Evolutionary conservation across 2,329 filamentous ascomycete genomes (phyloP).

Genomic region (Ophiostoma fasciatum): DNA sequence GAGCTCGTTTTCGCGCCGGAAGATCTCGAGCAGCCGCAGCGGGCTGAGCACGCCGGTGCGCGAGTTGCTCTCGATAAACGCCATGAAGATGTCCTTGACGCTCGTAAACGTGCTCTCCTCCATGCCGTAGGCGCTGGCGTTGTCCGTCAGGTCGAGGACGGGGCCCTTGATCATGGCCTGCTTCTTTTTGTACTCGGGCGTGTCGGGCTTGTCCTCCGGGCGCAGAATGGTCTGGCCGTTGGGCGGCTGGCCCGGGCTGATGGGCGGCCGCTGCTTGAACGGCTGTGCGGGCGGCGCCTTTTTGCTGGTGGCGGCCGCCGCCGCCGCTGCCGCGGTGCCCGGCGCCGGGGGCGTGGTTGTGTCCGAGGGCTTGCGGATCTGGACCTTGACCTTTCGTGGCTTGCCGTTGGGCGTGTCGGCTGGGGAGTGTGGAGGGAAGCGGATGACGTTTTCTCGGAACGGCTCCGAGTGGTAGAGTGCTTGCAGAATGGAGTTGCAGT

Average conservation of each 20-base stretch:
- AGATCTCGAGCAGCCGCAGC: slow-evolving; percentile 81
- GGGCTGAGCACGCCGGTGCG: slow-evolving; percentile 85
- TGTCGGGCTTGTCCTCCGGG: slow-evolving; percentile 86
- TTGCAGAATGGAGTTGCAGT: slow-evolving; percentile 97
- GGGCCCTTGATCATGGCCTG: slow-evolving; percentile 79
- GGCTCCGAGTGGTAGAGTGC: slow-evolving; percentile 90
- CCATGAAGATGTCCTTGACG: slow-evolving; percentile 90
- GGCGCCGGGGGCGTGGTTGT: slow-evolving; percentile 11
- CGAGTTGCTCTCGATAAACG: slow-evolving; percentile 65
- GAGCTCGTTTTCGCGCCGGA: slow-evolving; percentile 92
- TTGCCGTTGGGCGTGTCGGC: slow-evolving; percentile 52
- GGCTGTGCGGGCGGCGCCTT: slow-evolving; percentile 42
- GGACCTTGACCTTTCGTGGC: slow-evolving; percentile 41
- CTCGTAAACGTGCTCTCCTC: slow-evolving; percentile 88
- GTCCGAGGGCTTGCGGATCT: slow-evolving; percentile 27
- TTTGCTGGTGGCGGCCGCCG: slow-evolving; percentile 19
- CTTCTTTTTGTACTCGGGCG: slow-evolving; percentile 96
- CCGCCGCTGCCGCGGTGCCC: slow-evolving; percentile 14
- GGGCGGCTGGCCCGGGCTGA: slow-evolving; percentile 35
- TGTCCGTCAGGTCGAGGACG: slow-evolving; percentile 73
- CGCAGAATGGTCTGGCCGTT: slow-evolving; percentile 42
- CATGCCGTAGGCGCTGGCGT: slow-evolving; percentile 73
- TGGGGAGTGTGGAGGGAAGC: slow-evolving; percentile 64
- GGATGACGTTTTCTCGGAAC: slow-evolving; percentile 88
- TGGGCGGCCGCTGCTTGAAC: slow-evolving; percentile 38